Base-by-base conservation (phyloP, 768 basidiomycete species). In the Pleurotus eryngii region DNA sequence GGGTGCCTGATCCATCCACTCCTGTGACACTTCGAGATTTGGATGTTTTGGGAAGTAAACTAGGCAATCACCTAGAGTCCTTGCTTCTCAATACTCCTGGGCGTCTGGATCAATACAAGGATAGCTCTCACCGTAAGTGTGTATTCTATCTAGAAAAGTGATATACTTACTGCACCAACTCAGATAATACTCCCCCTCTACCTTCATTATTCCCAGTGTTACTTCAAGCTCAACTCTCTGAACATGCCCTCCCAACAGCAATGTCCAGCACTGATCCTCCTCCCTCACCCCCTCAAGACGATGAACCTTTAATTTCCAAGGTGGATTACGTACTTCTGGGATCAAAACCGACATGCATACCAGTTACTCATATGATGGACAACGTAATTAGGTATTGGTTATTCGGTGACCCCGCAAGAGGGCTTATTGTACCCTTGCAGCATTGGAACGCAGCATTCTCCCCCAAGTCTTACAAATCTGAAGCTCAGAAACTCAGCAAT, bases 381-480 rank as follows among this genome's bases (percentile, higher is more conserved):
- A 61, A 65, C 49, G 61, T 57, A 5, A 56, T 65, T 24, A 14
- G 17, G 22, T 65, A 64, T 46, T 65, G 63, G 64, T 30, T 59
- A 15, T 8, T 38, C 12, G 61, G 64, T 12, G 39, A 45, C 14
- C 46, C 59, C 4, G n/a, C 53, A 17, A 60, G 58, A 15, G 64
- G 61, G 0, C 59, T 62, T 11, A 18, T 49, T 11, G 24, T 57
- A n/a, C 61, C 60, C 12, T 42, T 64, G 27, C 58, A 56, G 43
- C 8, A 57, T n/a, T 65, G 64, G 64, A 9, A 20, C 3, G 20
- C 14, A 20, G 20, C 20, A 20, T 20, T 20, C 20, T 2, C 20
- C 1, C 20, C 20, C 20, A 20, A 20, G 20, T 20, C 20, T 1
- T 20, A 20, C 20, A 20, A 20, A 20, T 20, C 20, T 20, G 20